phyloP scores from a whole-genome alignment of 306 rosid genomes.

The Rubus idaeus region DNA sequence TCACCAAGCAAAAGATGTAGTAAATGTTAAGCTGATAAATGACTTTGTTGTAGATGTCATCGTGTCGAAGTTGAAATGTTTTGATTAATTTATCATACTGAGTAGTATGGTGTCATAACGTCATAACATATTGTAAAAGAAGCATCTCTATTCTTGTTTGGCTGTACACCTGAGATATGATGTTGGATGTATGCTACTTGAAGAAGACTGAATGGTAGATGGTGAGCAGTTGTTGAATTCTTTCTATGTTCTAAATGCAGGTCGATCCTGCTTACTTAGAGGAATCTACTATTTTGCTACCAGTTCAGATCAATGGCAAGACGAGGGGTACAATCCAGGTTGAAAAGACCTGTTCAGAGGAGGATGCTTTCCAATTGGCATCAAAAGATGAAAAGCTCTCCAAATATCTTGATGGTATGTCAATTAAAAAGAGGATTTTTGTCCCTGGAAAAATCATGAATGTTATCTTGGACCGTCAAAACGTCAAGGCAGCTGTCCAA shows the following conservation, averaged over 20 bases:
- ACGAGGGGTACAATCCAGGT: conserved; percentile 88
- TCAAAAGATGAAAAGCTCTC: conserved; percentile 69
- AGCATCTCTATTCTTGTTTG: neutral
- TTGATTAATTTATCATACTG: too few relatives aligned
- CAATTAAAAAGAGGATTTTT: conserved; percentile 66
- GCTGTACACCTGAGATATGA: neutral
- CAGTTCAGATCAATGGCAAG: conserved; percentile 95
- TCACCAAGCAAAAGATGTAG: neutral
- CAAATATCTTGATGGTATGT: conserved; percentile 63
- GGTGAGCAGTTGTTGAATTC: neutral
- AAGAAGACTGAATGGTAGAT: conserved; percentile 1
- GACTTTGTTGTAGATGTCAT: too few relatives aligned
- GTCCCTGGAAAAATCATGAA: conserved; percentile 92
- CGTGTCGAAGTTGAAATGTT: too few relatives aligned
- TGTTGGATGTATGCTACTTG: neutral
- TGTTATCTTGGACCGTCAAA: conserved; percentile 74
- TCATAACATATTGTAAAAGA: neutral
- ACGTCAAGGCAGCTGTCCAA: conserved; percentile 46
- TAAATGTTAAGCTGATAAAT: neutral
- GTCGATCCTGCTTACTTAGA: conserved; percentile 70
- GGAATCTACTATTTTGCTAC: conserved; percentile 67
- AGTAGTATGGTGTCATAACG: neutral
- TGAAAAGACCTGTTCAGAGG: conserved; percentile 85
- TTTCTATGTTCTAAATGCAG: conserved; percentile 42
- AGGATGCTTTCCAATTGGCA: conserved; percentile 72